Base-by-base conservation (phyloP, 2,329 filamentous ascomycete species). In the Hymenoscyphus fructigenus region DNA sequence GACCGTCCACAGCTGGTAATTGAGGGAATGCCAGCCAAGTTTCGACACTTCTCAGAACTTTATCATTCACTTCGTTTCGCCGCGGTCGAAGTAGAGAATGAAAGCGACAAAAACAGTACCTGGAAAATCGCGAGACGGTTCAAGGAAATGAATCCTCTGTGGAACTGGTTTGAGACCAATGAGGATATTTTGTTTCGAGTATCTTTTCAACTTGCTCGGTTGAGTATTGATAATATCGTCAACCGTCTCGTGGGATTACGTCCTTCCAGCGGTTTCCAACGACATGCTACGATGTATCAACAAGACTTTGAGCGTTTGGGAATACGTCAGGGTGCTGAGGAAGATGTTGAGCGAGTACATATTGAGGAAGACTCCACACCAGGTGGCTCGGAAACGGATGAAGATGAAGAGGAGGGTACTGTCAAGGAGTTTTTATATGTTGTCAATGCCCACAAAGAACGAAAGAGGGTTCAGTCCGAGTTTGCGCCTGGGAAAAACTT, bases 21-120 rank as follows among this genome's bases (percentile, higher is more conserved):
- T n/a, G 58, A 64, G 17, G 58, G 58, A 15, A 64, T 64, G 58
- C 62, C 62, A 10, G 32, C 15, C 9, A 57, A 57, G 34, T 64
- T 64, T 26, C 38, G 44, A n/a, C 36, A 64, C 12, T 64, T 64
- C 50, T 60, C 56, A 17, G 50, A 47, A 20, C 57, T 60, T 20
- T 60, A 64, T 34, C 59, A 60, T 20, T 26, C 38, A 9, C 44
- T 64, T 26, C 62, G 59, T 57, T 64, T 64, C 26, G 58, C 58
- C 1, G 41, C 34, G 4, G 36, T 60, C 9, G 38, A 41, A 15
- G 58, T 3, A 10, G 44, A 20, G n/a, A 23, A 50, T 50, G 44
- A 50, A 50, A 20, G n/a, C 0, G 20, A 50, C 5, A 1, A 5
- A 12, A 23, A 50, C 44, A 17, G 44, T 12, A 9, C n/a, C 3